phyloP scores from a whole-genome alignment of 2,329 filamentous ascomycete species.

The Trichoderma harzianum region DNA sequence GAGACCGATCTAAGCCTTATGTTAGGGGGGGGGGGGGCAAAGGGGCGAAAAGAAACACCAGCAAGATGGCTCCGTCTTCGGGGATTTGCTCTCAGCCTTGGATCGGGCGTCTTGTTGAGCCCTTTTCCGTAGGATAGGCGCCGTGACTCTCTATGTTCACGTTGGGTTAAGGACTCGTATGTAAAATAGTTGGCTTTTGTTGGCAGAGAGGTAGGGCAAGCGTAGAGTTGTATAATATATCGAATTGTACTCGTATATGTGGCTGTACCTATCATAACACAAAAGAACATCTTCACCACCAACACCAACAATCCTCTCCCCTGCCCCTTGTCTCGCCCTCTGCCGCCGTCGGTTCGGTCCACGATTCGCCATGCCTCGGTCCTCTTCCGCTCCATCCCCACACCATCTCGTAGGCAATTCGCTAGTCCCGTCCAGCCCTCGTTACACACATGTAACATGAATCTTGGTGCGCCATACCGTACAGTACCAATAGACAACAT shows the following conservation, averaged over 20 bases:
- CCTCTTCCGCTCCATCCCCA: neutral
- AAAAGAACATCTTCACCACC: neutral
- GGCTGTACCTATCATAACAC: neutral
- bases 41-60: neutral
- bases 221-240: neutral
- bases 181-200: neutral
- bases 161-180: neutral
- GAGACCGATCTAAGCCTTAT: neutral
- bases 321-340: neutral
- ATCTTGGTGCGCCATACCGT: neutral
- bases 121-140: neutral
- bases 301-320: neutral
- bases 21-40: neutral
- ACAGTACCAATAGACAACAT: neutral
- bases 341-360: constrained; percentile 12
- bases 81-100: neutral
- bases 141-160: neutral
- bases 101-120: neutral
- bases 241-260: neutral
- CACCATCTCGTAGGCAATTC: neutral
- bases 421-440: neutral
- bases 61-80: neutral
- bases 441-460: neutral
- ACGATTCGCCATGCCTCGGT: neutral
- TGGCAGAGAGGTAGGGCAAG: neutral